Evolutionary conservation across 176 grass and related monocot species (phyloP).

Genomic region (Musa schizocarpa): DNA sequence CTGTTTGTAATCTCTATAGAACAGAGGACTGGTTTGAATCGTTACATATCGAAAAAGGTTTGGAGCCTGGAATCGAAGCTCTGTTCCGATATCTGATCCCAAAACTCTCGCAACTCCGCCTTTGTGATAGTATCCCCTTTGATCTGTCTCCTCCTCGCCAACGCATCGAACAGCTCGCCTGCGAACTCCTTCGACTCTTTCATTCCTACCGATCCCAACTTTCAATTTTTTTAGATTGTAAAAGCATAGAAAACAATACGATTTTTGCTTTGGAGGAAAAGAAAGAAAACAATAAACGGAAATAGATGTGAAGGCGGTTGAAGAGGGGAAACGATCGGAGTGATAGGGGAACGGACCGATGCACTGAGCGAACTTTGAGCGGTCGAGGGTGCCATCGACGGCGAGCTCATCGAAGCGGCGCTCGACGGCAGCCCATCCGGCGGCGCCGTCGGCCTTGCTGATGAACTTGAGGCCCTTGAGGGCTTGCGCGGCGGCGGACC

Average conservation of each 20-base stretch:
- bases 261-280: not conserved
- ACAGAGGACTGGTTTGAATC: not conserved
- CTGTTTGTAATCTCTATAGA: not conserved
- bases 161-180: conserved; percentile 36
- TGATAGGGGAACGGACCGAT: conserved; percentile 17
- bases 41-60: conserved; percentile 54
- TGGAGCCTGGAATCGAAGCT: conserved; percentile 45
- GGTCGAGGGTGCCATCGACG: conserved; percentile 24
- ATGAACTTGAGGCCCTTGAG: conserved; percentile 42
- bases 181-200: conserved; percentile 46
- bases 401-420: conserved; percentile 30
- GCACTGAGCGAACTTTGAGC: conserved; percentile 33
- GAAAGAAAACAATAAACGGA: too few relatives aligned
- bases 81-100: conserved; percentile 50
- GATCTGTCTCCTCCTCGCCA: conserved; percentile 30
- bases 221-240: not conserved
- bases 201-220: conserved; percentile 26
- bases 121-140: conserved; percentile 29
- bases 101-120: conserved; percentile 35
- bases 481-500: conserved; percentile 21
- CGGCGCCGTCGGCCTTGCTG: conserved; percentile 28
- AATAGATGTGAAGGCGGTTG: too few relatives aligned
- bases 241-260: not conserved
- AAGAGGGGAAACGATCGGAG: not conserved
- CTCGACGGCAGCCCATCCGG: conserved; percentile 28